These are phyloP conservation scores for Psilocybe sp. DNA, from an alignment of 768 basidiomycete genomes.

Conservation along the genomic window DNA sequence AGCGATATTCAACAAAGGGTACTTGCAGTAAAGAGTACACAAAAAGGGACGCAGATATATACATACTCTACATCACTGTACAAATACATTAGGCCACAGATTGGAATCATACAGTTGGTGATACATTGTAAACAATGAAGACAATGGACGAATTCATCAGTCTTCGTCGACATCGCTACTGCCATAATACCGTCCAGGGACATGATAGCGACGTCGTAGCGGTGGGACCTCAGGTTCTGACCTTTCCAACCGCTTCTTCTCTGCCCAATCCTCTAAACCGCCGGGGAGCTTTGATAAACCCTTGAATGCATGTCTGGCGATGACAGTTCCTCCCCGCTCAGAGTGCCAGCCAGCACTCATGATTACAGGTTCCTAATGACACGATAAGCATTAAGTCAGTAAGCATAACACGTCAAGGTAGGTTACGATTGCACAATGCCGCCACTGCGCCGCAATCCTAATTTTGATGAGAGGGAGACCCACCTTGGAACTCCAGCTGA, in stretches of 20 bases:
- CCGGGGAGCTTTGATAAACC: conserved; percentile 73
- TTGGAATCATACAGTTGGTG: background rate
- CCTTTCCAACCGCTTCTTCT: conserved; percentile 35
- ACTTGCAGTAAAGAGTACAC: no score
- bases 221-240: background rate
- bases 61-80: no score
- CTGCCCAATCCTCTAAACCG: conserved; percentile 72
- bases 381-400: background rate
- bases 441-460: background rate
- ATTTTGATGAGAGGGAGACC: background rate
- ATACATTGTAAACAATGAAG: background rate
- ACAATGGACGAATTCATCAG: background rate
- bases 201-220: conserved; percentile 5
- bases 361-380: conserved; percentile 74
- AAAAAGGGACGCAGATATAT: no score
- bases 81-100: no score
- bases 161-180: conserved; percentile 14
- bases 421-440: no score
- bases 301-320: conserved; percentile 97
- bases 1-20: no score
- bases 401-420: no score
- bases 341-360: conserved; percentile 92
- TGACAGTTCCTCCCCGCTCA: conserved; percentile 60
- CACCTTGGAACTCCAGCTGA: conserved; percentile 90
- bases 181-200: conserved; percentile 18